Conservation (phyloP, 495 filamentous ascomycete genomes). For the Glonium stellatum region DNA sequence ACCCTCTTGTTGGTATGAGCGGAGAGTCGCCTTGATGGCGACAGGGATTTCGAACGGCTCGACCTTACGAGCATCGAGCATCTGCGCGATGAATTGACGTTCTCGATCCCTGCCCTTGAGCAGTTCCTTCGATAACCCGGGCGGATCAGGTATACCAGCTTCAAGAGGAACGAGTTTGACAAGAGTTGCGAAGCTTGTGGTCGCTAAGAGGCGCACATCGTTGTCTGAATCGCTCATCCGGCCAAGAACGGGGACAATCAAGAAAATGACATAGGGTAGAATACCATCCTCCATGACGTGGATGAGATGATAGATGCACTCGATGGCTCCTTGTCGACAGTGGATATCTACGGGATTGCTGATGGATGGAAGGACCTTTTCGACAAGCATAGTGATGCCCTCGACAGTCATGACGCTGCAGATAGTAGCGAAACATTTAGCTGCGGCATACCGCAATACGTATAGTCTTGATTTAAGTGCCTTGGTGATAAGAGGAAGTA, state of each 20-base stretch:
- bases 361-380: constrained; percentile 84
- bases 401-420: constrained; percentile 93
- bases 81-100: constrained; percentile 91
- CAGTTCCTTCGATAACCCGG: constrained; percentile 80
- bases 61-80: constrained; percentile 91
- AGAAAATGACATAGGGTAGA: constrained; percentile 95
- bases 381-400: constrained; percentile 91
- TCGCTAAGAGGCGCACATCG: constrained; percentile 87
- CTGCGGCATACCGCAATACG: constrained; percentile 90
- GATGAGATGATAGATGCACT: constrained; percentile 89
- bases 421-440: constrained; percentile 93
- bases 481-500: constrained; percentile 81
- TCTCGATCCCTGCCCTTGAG: constrained; percentile 86
- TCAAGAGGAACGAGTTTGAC: constrained; percentile 99
- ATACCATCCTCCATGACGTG: constrained; percentile 97
- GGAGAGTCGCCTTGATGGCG: constrained; percentile 88
- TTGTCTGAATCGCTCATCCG: constrained; percentile 99
- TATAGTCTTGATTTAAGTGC: constrained; percentile 80
- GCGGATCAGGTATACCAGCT: constrained; percentile 93
- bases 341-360: constrained; percentile 79
- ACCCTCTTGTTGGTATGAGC: constrained; percentile 96
- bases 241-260: constrained; percentile 94
- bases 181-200: constrained; percentile 91
- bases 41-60: constrained; percentile 91
- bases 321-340: constrained; percentile 85